Evolutionary conservation across 345 rosid genomes (phyloP).

Genomic region (Nasturtium officinale): DNA sequence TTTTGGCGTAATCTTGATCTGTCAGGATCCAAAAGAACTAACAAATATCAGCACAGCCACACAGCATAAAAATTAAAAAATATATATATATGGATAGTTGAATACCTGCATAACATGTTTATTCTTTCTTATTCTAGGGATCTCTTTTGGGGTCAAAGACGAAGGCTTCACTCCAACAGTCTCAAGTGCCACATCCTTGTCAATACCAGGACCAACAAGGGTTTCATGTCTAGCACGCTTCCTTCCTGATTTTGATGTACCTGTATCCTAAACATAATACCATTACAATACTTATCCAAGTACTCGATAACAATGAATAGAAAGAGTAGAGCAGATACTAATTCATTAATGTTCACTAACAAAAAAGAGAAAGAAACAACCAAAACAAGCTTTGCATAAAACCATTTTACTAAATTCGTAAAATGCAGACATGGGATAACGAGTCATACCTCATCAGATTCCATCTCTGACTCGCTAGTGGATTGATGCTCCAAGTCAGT

Average conservation of each 20-base stretch:
- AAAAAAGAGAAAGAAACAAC: constrained; percentile 10
- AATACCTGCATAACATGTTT: constrained; percentile 79
- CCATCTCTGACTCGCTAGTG: constrained; percentile 92
- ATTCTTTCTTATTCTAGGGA: constrained; percentile 77
- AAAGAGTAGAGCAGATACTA: background rate
- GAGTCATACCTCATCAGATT: constrained; percentile 73
- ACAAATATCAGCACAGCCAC: constrained; percentile 7
- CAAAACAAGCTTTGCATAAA: constrained; percentile 17
- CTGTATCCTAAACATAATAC: constrained; percentile 50
- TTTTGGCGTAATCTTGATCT: constrained; percentile 84
- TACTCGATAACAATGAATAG: constrained; percentile 1
- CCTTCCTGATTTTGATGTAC: constrained; percentile 48
- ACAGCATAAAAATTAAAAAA: background rate
- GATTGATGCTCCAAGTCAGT: constrained; percentile 56
- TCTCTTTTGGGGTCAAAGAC: constrained; percentile 82
- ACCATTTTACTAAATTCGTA: constrained; percentile 4
- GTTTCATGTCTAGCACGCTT: constrained; percentile 69
- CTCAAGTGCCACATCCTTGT: constrained; percentile 76
- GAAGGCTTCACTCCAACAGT: constrained; percentile 85
- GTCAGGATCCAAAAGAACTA: constrained; percentile 27
- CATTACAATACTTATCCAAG: constrained; percentile 16
- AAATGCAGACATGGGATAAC: constrained; percentile 31
- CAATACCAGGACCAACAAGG: constrained; percentile 78
- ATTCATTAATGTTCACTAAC: background rate
- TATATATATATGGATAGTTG: constrained; percentile 10